Conservation (phyloP, 2,329 filamentous ascomycete genomes). For the Cercospora citrullina region DNA sequence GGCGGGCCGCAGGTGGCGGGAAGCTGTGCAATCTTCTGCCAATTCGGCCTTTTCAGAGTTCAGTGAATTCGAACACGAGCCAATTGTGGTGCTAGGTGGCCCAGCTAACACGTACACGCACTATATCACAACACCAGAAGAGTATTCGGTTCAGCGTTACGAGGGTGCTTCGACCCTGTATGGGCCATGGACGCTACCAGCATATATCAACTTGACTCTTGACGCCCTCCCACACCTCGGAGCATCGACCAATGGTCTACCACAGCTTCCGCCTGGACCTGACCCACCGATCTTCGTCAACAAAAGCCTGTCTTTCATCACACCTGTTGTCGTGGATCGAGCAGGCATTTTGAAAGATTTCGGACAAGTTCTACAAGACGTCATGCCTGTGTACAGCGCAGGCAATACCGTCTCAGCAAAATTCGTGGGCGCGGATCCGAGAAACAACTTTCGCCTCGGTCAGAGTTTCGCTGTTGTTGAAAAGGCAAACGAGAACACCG, state of each 20-base stretch:
- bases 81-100: slow-evolving; percentile 80
- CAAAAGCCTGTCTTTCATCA: slow-evolving; percentile 76
- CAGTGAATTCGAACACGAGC: slow-evolving; percentile 52
- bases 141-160: slow-evolving; percentile 83
- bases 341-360: slow-evolving; percentile 66
- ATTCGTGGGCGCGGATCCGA: slow-evolving; percentile 85
- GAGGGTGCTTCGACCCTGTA: slow-evolving; percentile 93
- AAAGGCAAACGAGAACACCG: slow-evolving; percentile 49
- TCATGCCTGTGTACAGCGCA: slow-evolving; percentile 51
- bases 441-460: slow-evolving; percentile 81
- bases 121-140: slow-evolving; percentile 75
- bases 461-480: slow-evolving; percentile 78
- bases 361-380: slow-evolving; percentile 62
- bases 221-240: slow-evolving; percentile 67
- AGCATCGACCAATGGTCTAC: slow-evolving; percentile 40
- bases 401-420: slow-evolving; percentile 65
- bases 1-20: slow-evolving; percentile 84
- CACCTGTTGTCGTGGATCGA: slow-evolving; percentile 72
- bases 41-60: slow-evolving; percentile 24
- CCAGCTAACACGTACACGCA: slow-evolving; percentile 90
- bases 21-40: slow-evolving; percentile 62
- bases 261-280: slow-evolving; percentile 51
- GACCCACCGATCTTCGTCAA: slow-evolving; percentile 76
- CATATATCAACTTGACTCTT: slow-evolving; percentile 85
- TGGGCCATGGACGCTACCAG: slow-evolving; percentile 77